These are phyloP conservation scores for Epichloe gansuensis DNA, from an alignment of 2,329 filamentous ascomycete genomes.

Conservation along the genomic window DNA sequence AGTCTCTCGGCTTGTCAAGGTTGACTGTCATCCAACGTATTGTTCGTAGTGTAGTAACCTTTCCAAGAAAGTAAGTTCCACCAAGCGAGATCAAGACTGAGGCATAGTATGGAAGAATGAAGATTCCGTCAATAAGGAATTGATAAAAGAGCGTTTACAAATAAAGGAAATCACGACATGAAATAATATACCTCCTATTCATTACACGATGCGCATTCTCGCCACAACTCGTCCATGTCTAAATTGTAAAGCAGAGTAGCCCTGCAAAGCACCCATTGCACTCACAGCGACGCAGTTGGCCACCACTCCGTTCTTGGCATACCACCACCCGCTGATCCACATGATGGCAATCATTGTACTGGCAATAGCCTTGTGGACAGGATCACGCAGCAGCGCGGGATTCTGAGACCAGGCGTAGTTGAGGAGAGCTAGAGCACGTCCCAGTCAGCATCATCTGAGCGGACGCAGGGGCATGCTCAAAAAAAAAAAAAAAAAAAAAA, in stretches of 20 bases:
- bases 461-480: background rate
- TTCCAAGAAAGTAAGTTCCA: slow-evolving; percentile 18
- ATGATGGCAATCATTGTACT: slow-evolving; percentile 8
- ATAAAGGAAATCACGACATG: too few species aligned
- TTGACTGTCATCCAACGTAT: background rate
- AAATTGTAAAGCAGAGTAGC: slow-evolving; percentile 6
- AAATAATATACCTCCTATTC: too few species aligned
- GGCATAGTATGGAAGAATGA: too few species aligned
- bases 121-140: too few species aligned
- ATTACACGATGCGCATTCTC: slow-evolving; percentile 13
- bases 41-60: slow-evolving; percentile 12
- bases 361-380: slow-evolving; percentile 7
- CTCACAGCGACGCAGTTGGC: slow-evolving; percentile 5
- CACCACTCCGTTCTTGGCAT: slow-evolving; percentile 6
- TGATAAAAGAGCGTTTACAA: too few species aligned
- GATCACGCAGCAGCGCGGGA: slow-evolving; percentile 7
- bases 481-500: too few species aligned
- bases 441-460: background rate
- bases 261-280: slow-evolving; percentile 8
- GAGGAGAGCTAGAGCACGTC: slow-evolving; percentile 4
- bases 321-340: slow-evolving; percentile 7
- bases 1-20: too few species aligned
- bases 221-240: slow-evolving; percentile 9
- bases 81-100: slow-evolving; percentile 2
- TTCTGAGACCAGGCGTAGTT: slow-evolving; percentile 10